A percentile compares a stretch with the other conserved stretches of the same genome.
Evolutionary conservation across 306 rosid genomes (phyloP).

Genomic region (Alnus glutinosa): DNA sequence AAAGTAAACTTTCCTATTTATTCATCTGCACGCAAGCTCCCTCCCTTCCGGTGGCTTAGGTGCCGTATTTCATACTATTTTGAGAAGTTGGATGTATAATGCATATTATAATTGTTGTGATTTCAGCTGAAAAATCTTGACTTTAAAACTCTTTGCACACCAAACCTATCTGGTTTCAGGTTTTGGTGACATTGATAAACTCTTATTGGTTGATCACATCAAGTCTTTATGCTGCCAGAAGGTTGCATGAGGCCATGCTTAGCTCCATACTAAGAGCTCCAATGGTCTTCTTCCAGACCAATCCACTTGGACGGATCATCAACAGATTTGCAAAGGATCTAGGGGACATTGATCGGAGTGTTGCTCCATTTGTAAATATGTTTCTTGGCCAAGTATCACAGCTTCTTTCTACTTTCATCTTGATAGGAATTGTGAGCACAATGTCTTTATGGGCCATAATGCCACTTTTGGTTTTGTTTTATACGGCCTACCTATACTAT

Average conservation of each 20-base stretch:
- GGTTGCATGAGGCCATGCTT: constrained; percentile 90
- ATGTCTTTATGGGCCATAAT: constrained; percentile 94
- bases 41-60: background rate
- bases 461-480: constrained; percentile 86
- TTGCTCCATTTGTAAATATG: constrained; percentile 75
- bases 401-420: constrained; percentile 81
- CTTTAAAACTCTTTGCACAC: background rate
- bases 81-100: background rate
- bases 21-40: background rate
- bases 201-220: constrained; percentile 79
- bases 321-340: constrained; percentile 95
- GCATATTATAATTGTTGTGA: background rate
- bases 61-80: background rate
- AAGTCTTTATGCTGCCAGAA: constrained; percentile 84
- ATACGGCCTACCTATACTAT: constrained; percentile 76
- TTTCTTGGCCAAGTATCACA: constrained; percentile 75
- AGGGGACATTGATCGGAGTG: constrained; percentile 89
- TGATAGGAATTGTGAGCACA: constrained; percentile 93
- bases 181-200: constrained; percentile 67
- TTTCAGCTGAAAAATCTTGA: background rate
- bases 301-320: constrained; percentile 89
- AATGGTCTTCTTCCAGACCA: constrained; percentile 88
- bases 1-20: constrained; percentile 1
- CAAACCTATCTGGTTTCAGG: constrained; percentile 47
- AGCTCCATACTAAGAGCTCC: constrained; percentile 84